Percentiles rank a stretch among this genome's conserved stretches.
These are phyloP conservation scores for Ceratopteris richardii DNA, from an alignment of 75 land plant genomes.

Conservation along the genomic window DNA sequence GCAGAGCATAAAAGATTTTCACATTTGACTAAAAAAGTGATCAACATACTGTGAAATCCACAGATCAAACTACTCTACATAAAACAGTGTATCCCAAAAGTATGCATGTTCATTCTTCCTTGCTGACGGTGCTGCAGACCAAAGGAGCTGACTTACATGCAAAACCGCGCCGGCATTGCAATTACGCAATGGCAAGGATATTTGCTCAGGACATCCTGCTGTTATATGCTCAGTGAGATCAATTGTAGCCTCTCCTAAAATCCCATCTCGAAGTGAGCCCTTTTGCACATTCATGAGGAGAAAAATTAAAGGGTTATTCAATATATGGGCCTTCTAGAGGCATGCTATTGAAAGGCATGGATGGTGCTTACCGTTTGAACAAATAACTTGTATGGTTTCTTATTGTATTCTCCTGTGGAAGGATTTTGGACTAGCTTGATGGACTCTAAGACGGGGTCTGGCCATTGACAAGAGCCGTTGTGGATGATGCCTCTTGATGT, in stretches of 20 bases:
- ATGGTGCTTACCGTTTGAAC: constrained; percentile 48
- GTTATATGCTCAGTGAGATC: constrained; percentile 50
- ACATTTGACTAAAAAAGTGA: too few species aligned
- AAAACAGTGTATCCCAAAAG: too few species aligned
- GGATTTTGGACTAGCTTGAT: constrained; percentile 44
- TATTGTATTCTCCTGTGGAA: constrained; percentile 43
- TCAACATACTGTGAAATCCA: too few species aligned
- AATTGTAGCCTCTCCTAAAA: constrained; percentile 68
- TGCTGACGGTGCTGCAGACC: too few species aligned
- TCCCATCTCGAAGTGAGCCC: constrained; percentile 66
- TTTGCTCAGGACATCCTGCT: constrained; percentile 33
- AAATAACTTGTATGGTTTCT: constrained; percentile 55
- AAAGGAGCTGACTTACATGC: constrained; percentile 33
- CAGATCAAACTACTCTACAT: too few species aligned
- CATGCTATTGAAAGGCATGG: too few species aligned
- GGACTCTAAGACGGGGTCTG: constrained; percentile 63
- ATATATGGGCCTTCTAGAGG: too few species aligned
- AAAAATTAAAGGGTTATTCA: too few species aligned
- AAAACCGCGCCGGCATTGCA: constrained; percentile 64
- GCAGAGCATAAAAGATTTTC: too few species aligned
- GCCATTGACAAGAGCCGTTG: constrained; percentile 66
- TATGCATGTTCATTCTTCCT: too few species aligned
- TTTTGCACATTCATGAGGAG: constrained; percentile 8
- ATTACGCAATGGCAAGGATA: constrained; percentile 56
- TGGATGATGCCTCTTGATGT: constrained; percentile 40